Evolutionary conservation across 306 rosid genomes (phyloP), one percentile per base, ranked within the genome.

Genomic region (Spatholobus suberectus): DNA sequence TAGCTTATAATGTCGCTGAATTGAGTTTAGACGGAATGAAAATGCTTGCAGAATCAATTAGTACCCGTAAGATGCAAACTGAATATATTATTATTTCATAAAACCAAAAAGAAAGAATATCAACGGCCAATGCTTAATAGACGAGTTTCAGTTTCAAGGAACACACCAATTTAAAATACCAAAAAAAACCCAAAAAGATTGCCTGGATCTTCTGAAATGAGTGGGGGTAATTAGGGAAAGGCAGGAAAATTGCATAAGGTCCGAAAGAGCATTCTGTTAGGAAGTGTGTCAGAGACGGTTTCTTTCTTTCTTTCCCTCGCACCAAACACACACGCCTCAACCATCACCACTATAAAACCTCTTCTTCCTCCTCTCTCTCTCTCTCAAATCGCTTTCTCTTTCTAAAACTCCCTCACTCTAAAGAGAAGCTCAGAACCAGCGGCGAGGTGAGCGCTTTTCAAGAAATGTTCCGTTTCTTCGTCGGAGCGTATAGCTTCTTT

Each of bases 281-380:
- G 77, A 70, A 77, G 75, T 46, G 88, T 85, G 88, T 77, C 71
- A 34, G 62, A 62, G 81, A 85, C 88, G 81, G 88, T 85, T 85
- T 35, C 47, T 62, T 68, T 69, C 74, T 69, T 69, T 40, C 74
- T 41, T 73, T 81, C 82, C 52, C 83, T 70, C 57, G 81, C 88
- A 85, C 88, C 88, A 85, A 81, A 85, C 90, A 70, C 58, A 77
- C 67, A 58, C 69, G n/a, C 74, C 74, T 4, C 66, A 1, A 35
- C 59, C 63, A 70, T 76, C 49, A 3, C 49, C 76, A 61, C 85
- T 81, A 85, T 85, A 85, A 47, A 85, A 71, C 0, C 67, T 70
- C 1, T 63, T 73, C 83, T 71, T 23, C 80, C 20, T 26, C 83
- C 76, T 27, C 83, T 62, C 76, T 73, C 86, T 70, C 83, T 73